Evolutionary conservation across 2,329 filamentous ascomycete genomes (phyloP).

Genomic region (Claviceps monticola): DNA sequence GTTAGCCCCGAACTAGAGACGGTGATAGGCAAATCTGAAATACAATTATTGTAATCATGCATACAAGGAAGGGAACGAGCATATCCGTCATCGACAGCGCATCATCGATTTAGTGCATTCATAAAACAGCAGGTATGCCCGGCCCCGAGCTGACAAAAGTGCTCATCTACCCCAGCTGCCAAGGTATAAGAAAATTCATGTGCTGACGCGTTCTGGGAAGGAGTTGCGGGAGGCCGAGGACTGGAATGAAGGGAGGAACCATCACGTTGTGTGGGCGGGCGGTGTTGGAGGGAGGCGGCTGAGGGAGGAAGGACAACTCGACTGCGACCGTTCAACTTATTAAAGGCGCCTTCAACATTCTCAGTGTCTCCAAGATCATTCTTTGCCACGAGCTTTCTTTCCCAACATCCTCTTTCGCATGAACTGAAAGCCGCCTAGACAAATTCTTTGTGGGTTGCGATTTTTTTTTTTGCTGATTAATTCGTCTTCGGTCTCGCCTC

Average conservation of each 20-base stretch:
- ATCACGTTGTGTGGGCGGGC: background rate
- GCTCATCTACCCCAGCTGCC: background rate
- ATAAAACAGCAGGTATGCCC: background rate
- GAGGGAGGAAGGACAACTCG: background rate
- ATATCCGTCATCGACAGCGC: background rate
- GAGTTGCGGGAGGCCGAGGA: background rate
- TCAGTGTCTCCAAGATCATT: background rate
- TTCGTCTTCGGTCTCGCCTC: too few relatives aligned
- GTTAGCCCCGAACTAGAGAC: background rate
- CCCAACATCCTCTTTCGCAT: too few relatives aligned
- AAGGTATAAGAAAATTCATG: background rate
- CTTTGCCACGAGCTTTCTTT: background rate
- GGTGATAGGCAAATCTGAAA: background rate
- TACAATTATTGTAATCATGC: too few relatives aligned
- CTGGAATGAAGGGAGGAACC: slow-evolving; percentile 3
- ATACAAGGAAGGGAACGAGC: background rate
- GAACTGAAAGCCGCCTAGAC: too few relatives aligned
- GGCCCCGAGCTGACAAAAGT: background rate
- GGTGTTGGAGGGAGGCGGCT: background rate
- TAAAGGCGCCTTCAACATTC: background rate
- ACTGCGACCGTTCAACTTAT: background rate
- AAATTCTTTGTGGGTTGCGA: too few relatives aligned
- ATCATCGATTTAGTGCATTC: background rate
- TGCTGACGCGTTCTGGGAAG: background rate
- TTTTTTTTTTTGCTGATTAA: too few relatives aligned